Evolutionary conservation across 2,329 filamentous ascomycete genomes (phyloP).

Genomic region (Ophiostoma quercus): DNA sequence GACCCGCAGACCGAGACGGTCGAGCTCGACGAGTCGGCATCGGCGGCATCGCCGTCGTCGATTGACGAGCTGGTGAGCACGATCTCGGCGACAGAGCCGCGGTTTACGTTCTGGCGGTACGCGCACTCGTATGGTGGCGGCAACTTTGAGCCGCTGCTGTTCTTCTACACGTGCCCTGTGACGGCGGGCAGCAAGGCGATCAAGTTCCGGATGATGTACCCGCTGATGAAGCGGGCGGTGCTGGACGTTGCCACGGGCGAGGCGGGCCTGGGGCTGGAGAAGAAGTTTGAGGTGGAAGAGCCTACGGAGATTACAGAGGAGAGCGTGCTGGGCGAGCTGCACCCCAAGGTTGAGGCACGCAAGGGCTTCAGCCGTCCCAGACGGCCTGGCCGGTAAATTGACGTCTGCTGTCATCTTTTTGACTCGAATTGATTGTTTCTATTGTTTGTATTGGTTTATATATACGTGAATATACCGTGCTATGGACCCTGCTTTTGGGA

Average conservation of each 20-base stretch:
- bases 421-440: neutral
- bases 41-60: constrained; percentile 45
- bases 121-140: constrained; percentile 50
- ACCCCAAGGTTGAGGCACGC: constrained; percentile 60
- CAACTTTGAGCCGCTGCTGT: constrained; percentile 58
- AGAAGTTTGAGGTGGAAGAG: constrained; percentile 64
- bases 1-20: constrained; percentile 65
- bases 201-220: constrained; percentile 82
- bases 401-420: neutral
- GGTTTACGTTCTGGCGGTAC: constrained; percentile 74
- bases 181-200: constrained; percentile 61
- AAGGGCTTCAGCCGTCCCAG: constrained; percentile 72
- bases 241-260: constrained; percentile 61
- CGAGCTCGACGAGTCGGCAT: constrained; percentile 51
- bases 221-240: constrained; percentile 62
- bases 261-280: constrained; percentile 60
- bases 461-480: neutral
- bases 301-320: constrained; percentile 66
- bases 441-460: constrained; percentile 7
- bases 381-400: constrained; percentile 60
- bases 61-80: constrained; percentile 53
- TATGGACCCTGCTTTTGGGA: constrained; percentile 14
- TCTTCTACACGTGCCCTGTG: constrained; percentile 76
- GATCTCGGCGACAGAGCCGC: constrained; percentile 64
- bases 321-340: constrained; percentile 60